Evolutionary conservation across 2,329 filamentous ascomycete species (phyloP).

Genomic region (Knufia petricola): DNA sequence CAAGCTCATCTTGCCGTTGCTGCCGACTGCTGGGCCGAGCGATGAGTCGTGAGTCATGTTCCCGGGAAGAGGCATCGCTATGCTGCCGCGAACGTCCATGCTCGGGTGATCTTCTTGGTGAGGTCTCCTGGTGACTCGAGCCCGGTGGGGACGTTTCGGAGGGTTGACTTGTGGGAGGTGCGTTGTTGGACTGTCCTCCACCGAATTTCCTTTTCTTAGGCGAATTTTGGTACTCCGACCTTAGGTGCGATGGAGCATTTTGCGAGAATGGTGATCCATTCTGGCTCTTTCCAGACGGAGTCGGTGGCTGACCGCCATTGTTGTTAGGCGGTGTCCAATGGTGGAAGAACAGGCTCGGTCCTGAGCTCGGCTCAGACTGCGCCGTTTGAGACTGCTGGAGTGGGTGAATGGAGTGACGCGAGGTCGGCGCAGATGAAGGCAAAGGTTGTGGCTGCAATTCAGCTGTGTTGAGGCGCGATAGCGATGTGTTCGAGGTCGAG

Average conservation of each 20-base stretch:
- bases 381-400: slow-evolving; percentile 45
- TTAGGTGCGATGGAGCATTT: slow-evolving; percentile 39
- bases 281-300: slow-evolving; percentile 63
- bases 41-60: slow-evolving; percentile 15
- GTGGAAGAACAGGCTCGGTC: slow-evolving; percentile 77
- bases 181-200: slow-evolving; percentile 39
- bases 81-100: slow-evolving; percentile 52
- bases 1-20: slow-evolving; percentile 21
- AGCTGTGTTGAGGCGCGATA: slow-evolving; percentile 36
- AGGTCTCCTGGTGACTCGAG: slow-evolving; percentile 40
- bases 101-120: slow-evolving; percentile 47
- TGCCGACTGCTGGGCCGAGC: slow-evolving; percentile 23
- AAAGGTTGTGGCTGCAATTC: slow-evolving; percentile 26
- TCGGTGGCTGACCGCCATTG: slow-evolving; percentile 57
- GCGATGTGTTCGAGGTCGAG: slow-evolving; percentile 23
- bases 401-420: slow-evolving; percentile 40
- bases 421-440: slow-evolving; percentile 23
- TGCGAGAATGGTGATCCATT: slow-evolving; percentile 38
- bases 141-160: slow-evolving; percentile 43
- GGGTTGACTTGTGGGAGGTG: slow-evolving; percentile 41
- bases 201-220: slow-evolving; percentile 76
- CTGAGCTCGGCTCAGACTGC: slow-evolving; percentile 51
- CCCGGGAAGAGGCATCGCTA: slow-evolving; percentile 50
- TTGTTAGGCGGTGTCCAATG: slow-evolving; percentile 79
- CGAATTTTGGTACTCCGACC: slow-evolving; percentile 58